Percentiles rank a stretch among this genome's conserved stretches.
Conservation (phyloP, 1,284 basidiomycete species). For the Porogramme epimiltina region DNA sequence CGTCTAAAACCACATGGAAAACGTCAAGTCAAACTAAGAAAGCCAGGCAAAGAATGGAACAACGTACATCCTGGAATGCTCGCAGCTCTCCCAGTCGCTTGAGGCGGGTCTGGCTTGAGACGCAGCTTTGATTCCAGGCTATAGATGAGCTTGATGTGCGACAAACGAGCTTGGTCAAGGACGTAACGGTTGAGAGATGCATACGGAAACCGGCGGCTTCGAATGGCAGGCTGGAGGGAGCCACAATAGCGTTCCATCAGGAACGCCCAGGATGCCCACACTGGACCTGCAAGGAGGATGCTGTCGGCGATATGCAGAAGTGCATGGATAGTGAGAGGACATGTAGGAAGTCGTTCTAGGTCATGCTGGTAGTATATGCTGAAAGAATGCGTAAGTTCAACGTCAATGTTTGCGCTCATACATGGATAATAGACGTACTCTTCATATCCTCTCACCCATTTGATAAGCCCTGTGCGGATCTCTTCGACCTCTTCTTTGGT, state of each 20-base stretch:
- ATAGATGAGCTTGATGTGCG: slow-evolving; percentile 13
- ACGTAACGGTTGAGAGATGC: slow-evolving; percentile 11
- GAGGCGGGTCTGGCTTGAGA: not conserved
- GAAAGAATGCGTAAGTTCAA: not conserved
- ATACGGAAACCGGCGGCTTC: not conserved
- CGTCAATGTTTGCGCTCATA: not conserved
- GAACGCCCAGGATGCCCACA: slow-evolving; percentile 28
- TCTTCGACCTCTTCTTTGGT: slow-evolving; percentile 32
- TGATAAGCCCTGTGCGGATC: slow-evolving; percentile 34
- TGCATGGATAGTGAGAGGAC: not conserved
- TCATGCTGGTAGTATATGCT: slow-evolving; percentile 33
- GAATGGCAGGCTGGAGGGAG: not conserved
- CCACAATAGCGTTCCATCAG: not conserved
- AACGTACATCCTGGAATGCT: slow-evolving; percentile 1
- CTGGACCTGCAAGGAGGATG: slow-evolving; percentile 34
- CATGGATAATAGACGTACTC: slow-evolving; percentile 24
- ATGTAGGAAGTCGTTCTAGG: not conserved
- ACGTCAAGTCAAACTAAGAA: too few species aligned
- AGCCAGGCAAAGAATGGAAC: not conserved
- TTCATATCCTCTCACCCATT: slow-evolving; percentile 47
- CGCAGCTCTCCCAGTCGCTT: not conserved
- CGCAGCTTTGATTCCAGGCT: not conserved
- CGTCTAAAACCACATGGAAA: too few species aligned
- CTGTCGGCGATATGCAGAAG: slow-evolving; percentile 26
- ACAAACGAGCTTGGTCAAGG: slow-evolving; percentile 9